Conservation (phyloP, 2,329 filamentous ascomycete genomes). For the Berkeleyomyces rouxiae region DNA sequence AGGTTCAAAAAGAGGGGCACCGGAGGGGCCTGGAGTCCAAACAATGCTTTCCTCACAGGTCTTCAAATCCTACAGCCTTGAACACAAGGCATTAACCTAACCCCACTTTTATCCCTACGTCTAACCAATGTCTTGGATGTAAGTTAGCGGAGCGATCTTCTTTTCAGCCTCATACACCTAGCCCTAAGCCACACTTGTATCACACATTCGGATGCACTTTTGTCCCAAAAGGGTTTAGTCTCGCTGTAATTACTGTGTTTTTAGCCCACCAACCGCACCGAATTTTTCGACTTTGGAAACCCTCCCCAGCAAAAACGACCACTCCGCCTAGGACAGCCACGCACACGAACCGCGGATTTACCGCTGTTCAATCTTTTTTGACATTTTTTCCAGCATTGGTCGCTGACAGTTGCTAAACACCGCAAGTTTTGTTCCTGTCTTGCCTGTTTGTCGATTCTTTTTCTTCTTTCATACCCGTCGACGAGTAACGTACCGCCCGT, state of each 20-base stretch:
- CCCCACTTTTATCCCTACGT: background rate
- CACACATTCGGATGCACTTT: slow-evolving; percentile 4
- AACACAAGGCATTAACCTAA: background rate
- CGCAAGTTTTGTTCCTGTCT: slow-evolving; percentile 12
- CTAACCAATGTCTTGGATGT: background rate
- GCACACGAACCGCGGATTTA: slow-evolving; percentile 12
- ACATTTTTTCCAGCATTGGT: slow-evolving; percentile 7
- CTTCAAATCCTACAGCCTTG: background rate
- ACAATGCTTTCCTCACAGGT: background rate
- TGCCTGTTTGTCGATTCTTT: slow-evolving; percentile 18
- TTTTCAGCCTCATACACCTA: slow-evolving; percentile 4
- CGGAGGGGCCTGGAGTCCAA: background rate
- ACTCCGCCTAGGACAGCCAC: slow-evolving; percentile 8
- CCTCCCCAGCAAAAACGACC: slow-evolving; percentile 8
- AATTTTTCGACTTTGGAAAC: slow-evolving; percentile 5
- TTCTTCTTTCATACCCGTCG: slow-evolving; percentile 19
- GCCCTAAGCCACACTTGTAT: slow-evolving; percentile 12
- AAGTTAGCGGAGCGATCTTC: background rate
- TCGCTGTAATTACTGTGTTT: background rate
- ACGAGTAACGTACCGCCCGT: slow-evolving; percentile 18
- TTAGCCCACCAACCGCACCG: slow-evolving; percentile 8
- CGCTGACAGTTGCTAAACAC: slow-evolving; percentile 7
- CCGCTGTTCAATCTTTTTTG: slow-evolving; percentile 12
- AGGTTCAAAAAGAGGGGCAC: slow-evolving; percentile 3
- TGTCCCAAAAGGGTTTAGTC: background rate